These are phyloP conservation scores for Mycena leptocephala DNA, from an alignment of 768 basidiomycete species.

Conservation along the genomic window DNA sequence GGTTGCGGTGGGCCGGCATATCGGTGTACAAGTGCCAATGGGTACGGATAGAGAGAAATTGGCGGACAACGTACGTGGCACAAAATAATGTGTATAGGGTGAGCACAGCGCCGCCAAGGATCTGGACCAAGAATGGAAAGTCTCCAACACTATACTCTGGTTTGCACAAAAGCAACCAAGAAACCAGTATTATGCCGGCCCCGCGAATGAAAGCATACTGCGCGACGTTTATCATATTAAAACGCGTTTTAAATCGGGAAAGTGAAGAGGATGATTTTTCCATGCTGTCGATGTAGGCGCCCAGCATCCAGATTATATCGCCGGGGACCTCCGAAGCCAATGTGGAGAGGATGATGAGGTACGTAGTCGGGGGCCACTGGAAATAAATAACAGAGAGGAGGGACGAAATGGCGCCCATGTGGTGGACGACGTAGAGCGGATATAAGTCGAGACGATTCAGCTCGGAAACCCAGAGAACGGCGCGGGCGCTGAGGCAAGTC, in stretches of 20 bases:
- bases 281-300: conserved; percentile 35
- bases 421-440: conserved; percentile 36
- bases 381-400: conserved; percentile 37
- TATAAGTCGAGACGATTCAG: conserved; percentile 39
- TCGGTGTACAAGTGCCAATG: conserved; percentile 10
- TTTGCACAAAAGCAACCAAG: conserved; percentile 24
- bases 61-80: conserved; percentile 28
- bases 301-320: conserved; percentile 37
- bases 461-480: conserved; percentile 40
- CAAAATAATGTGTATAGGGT: conserved; percentile 32
- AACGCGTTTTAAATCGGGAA: conserved; percentile 17
- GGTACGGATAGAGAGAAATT: conserved; percentile 18
- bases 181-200: conserved; percentile 7
- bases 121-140: conserved; percentile 11
- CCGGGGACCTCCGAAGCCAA: conserved; percentile 38
- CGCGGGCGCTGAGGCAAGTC: conserved; percentile 36
- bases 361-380: conserved; percentile 23
- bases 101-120: conserved; percentile 16
- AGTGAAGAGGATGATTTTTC: conserved; percentile 21
- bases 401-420: conserved; percentile 34
- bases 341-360: conserved; percentile 30
- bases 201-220: conserved; percentile 34
- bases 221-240: conserved; percentile 29
- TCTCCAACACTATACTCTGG: too few species aligned
- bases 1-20: conserved; percentile 22